These are phyloP conservation scores for Stereocaulon alpinum DNA, from an alignment of 495 filamentous ascomycete genomes.

Conservation along the genomic window DNA sequence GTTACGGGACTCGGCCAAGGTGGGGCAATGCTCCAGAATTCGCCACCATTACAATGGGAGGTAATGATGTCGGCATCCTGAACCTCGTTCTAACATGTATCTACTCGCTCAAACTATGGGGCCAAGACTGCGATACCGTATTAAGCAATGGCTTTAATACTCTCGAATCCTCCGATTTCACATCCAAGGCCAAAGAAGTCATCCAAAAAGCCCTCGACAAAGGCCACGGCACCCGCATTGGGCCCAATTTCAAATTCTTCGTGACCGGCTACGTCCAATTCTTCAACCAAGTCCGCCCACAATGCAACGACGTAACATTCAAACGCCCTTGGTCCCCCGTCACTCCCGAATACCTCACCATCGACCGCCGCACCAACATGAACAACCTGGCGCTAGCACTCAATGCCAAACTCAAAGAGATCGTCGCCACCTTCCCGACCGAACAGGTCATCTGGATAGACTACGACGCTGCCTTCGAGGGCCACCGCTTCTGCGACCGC, in stretches of 20 bases:
- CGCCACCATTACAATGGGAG: slow-evolving; percentile 16
- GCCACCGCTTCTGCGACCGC: slow-evolving; percentile 22
- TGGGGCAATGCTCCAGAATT: slow-evolving; percentile 15
- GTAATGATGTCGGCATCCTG: slow-evolving; percentile 16
- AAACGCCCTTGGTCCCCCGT: background rate
- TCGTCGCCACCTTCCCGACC: slow-evolving; percentile 3
- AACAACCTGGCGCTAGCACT: slow-evolving; percentile 11
- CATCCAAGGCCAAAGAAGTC: background rate
- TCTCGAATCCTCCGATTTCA: slow-evolving; percentile 4
- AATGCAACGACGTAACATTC: slow-evolving; percentile 15
- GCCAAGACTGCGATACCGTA: slow-evolving; percentile 12
- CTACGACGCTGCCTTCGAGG: slow-evolving; percentile 11
- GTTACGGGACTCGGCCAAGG: slow-evolving; percentile 1
- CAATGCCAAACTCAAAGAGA: slow-evolving; percentile 6
- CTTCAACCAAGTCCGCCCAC: slow-evolving; percentile 17
- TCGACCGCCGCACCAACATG: slow-evolving; percentile 10
- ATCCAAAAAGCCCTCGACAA: slow-evolving; percentile 11
- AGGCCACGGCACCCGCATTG: background rate
- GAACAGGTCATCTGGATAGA: slow-evolving; percentile 11
- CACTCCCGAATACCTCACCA: slow-evolving; percentile 6
- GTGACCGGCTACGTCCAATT: slow-evolving; percentile 19
- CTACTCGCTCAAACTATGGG: slow-evolving; percentile 7
- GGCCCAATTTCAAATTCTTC: slow-evolving; percentile 13
- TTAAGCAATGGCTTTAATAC: background rate
- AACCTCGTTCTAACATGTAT: slow-evolving; percentile 12